Percentiles rank a stretch among this genome's conserved stretches.
Evolutionary conservation across 495 filamentous ascomycete genomes (phyloP).

Genomic region (Corynascus novoguineensis): DNA sequence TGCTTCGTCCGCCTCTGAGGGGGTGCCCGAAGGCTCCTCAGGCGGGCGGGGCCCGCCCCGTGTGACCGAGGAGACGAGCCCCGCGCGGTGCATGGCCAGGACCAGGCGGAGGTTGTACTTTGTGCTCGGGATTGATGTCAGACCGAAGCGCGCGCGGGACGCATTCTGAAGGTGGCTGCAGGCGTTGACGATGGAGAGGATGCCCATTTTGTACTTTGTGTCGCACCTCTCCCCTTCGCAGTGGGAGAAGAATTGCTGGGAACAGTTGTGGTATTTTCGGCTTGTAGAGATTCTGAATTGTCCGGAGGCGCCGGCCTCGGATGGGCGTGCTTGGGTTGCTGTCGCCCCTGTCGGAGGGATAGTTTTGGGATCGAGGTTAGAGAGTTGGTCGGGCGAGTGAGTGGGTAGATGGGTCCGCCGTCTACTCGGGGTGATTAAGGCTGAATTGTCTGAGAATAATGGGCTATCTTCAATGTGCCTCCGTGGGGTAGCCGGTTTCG

Average conservation of each 20-base stretch:
- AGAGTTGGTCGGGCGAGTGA: too few relatives aligned
- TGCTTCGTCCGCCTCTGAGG: slow-evolving; percentile 49
- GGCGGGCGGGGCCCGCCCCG: slow-evolving; percentile 68
- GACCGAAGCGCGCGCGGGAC: slow-evolving; percentile 73
- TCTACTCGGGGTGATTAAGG: too few relatives aligned
- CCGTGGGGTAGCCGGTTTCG: neutral
- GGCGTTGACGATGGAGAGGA: slow-evolving; percentile 71
- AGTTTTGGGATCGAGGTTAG: neutral
- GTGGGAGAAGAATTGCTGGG: too few relatives aligned
- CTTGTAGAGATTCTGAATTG: too few relatives aligned
- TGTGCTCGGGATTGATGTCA: slow-evolving; percentile 78
- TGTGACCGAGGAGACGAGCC: slow-evolving; percentile 77
- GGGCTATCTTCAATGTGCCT: too few relatives aligned
- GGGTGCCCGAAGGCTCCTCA: slow-evolving; percentile 46
- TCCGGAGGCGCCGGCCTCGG: neutral
- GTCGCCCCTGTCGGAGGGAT: neutral
- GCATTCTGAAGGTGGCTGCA: slow-evolving; percentile 95
- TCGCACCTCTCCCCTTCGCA: too few relatives aligned
- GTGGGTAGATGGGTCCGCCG: too few relatives aligned
- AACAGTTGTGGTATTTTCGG: too few relatives aligned
- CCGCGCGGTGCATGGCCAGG: slow-evolving; percentile 72
- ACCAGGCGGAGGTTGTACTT: slow-evolving; percentile 73
- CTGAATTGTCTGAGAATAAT: too few relatives aligned
- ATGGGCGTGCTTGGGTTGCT: neutral
- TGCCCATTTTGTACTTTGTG: slow-evolving; percentile 61